Base-by-base conservation (phyloP, 495 filamentous ascomycete genomes). In the Hyphodiscus hymeniophilus region DNA sequence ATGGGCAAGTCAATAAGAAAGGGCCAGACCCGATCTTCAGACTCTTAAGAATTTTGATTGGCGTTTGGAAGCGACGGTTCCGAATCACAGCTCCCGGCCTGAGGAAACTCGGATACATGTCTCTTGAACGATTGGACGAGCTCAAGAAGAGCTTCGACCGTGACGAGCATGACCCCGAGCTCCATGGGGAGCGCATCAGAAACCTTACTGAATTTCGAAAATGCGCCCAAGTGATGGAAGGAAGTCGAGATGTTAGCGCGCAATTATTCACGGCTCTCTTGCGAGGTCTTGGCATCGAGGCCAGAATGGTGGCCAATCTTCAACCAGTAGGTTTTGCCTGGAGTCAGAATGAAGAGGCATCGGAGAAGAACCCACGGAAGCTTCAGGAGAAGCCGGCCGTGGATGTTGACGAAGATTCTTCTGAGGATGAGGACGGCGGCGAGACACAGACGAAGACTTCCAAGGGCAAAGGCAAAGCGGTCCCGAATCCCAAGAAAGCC, bases 271-370 rank as follows among this genome's bases (percentile, higher is more conserved):
- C 88, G 0, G 87, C 88, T 7, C 65, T 99, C 18, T 61, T 96
- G n/a, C 73, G 94, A 48, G 90, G 81, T 3, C 57, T 99, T 15
- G 85, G 82, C 0, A 67, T 95, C 11, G 87, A 95, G 50, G 77
- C 85, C 16, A 72, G 89, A 33, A 67, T 97, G 56, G 81, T 96
- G 8, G 81, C 82, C 12, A 95, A 76, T 62, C 64, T 99, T 10
- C 92, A 97, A 52, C 84, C 92, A 13, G 61, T 88, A 0, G 92
- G 94, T 2, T 95, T 95, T 63, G 89, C 89, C 1, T 96, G 87
- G 79, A 90, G 81, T 42, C 91, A 90, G 59, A 67, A 72, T 15
- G 92, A 98, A 63, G 83, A 89, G 58, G 77, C 76, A 52, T 47
- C 52, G 42, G 50, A 60, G 48, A 51, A 66, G 56, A 60, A 61